A percentile compares a stretch with the other conserved stretches of the same genome.
Evolutionary conservation across 257 asterid genomes (phyloP).

Genomic region (Solanum bukasovii): DNA sequence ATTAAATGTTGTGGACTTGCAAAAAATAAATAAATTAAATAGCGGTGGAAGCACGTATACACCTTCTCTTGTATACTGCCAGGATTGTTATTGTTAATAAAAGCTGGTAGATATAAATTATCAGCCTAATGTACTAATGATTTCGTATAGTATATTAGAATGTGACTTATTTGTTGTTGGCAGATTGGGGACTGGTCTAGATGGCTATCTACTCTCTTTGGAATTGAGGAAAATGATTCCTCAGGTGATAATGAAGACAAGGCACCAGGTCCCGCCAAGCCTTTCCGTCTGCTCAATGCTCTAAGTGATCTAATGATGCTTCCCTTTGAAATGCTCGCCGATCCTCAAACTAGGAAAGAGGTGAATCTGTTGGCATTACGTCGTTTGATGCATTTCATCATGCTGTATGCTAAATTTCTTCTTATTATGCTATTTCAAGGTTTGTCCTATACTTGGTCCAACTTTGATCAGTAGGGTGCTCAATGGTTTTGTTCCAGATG

Average conservation of each 20-base stretch:
- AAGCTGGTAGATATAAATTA: neutral
- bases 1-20: neutral
- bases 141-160: neutral
- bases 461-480: constrained; percentile 56
- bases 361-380: constrained; percentile 19
- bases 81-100: neutral
- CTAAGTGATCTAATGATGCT: constrained; percentile 93
- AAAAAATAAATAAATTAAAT: neutral
- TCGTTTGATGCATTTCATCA: neutral
- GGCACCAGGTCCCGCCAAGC: constrained; percentile 38
- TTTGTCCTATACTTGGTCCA: constrained; percentile 73
- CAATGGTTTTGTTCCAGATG: constrained; percentile 66
- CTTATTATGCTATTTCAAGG: constrained; percentile 25
- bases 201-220: constrained; percentile 74
- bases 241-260: constrained; percentile 20
- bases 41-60: neutral
- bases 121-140: neutral
- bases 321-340: constrained; percentile 72
- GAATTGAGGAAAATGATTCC: constrained; percentile 48
- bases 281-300: constrained; percentile 68
- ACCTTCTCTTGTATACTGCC: neutral
- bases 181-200: constrained; percentile 91
- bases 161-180: constrained; percentile 4
- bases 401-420: constrained; percentile 4
- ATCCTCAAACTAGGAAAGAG: constrained; percentile 65